A percentile compares a stretch with the other conserved stretches of the same genome.
These are phyloP conservation scores for Byssothecium circinans DNA, from an alignment of 2,329 filamentous ascomycete genomes.

Conservation along the genomic window DNA sequence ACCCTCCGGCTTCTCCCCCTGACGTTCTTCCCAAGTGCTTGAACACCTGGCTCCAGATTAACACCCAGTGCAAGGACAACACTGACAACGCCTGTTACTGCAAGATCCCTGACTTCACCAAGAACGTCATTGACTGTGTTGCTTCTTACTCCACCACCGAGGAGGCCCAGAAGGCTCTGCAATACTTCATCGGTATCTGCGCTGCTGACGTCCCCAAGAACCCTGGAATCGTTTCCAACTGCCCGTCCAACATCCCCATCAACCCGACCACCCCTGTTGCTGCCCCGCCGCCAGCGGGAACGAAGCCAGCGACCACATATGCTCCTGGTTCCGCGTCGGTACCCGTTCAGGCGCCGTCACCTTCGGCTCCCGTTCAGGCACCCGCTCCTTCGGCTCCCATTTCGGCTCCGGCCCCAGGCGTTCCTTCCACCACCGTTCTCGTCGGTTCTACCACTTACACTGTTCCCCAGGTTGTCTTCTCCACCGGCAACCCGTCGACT, in stretches of 20 bases:
- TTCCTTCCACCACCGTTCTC: slow-evolving; percentile 46
- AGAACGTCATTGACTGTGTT: slow-evolving; percentile 79
- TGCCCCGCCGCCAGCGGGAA: slow-evolving; percentile 10
- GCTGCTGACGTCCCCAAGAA: slow-evolving; percentile 72
- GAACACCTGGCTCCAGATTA: slow-evolving; percentile 78
- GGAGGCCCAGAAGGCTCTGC: slow-evolving; percentile 70
- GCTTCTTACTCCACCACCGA: slow-evolving; percentile 65
- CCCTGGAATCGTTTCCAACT: slow-evolving; percentile 80
- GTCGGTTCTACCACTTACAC: slow-evolving; percentile 48
- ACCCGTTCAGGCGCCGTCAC: slow-evolving; percentile 11
- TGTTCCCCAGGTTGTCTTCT: slow-evolving; percentile 51
- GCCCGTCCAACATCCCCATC: slow-evolving; percentile 61
- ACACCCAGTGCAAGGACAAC: slow-evolving; percentile 78
- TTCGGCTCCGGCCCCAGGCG: slow-evolving; percentile 7
- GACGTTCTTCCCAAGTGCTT: slow-evolving; percentile 81
- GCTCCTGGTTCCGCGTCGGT: slow-evolving; percentile 2
- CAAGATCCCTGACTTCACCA: slow-evolving; percentile 73
- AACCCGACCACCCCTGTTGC: slow-evolving; percentile 49
- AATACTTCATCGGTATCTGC: slow-evolving; percentile 91
- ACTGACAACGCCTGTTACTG: slow-evolving; percentile 85
- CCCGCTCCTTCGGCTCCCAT: slow-evolving; percentile 10
- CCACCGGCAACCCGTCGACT: slow-evolving; percentile 42
- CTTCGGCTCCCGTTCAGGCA: slow-evolving; percentile 10
- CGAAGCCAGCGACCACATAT: not conserved
- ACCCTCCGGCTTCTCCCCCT: slow-evolving; percentile 53